These are phyloP conservation scores for Penicillium arizonense DNA, from an alignment of 495 filamentous ascomycete species.

Conservation along the genomic window DNA sequence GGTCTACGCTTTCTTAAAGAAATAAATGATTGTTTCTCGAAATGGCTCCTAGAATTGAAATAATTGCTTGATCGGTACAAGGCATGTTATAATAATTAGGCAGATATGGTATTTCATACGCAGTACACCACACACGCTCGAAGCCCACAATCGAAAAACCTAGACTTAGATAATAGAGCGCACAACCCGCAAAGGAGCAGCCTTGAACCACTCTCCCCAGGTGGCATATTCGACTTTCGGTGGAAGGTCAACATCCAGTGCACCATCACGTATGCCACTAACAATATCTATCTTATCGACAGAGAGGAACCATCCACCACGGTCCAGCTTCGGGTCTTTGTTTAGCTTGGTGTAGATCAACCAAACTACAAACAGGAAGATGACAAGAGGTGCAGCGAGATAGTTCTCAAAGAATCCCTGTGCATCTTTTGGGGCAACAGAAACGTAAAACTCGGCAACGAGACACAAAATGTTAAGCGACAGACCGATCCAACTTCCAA, in stretches of 20 bases:
- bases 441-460: constrained; percentile 56
- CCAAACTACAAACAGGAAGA: constrained; percentile 42
- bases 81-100: no score
- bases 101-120: no score
- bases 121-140: no score
- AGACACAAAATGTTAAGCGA: constrained; percentile 58
- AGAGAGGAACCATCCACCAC: constrained; percentile 19
- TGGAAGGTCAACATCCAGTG: constrained; percentile 24
- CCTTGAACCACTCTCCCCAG: constrained; percentile 27
- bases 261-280: constrained; percentile 21
- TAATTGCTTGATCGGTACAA: no score
- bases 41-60: no score
- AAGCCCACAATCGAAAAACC: no score
- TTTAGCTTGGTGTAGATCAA: constrained; percentile 22
- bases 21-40: no score
- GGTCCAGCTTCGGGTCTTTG: constrained; percentile 25
- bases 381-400: constrained; percentile 58
- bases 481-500: constrained; percentile 66
- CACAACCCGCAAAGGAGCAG: constrained; percentile 23
- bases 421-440: constrained; percentile 43
- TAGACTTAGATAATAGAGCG: constrained; percentile 35
- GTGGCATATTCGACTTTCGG: constrained; percentile 26
- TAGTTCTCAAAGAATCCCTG: constrained; percentile 62
- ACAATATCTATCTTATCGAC: constrained; percentile 24
- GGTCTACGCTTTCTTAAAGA: no score